Percentiles rank a stretch among this genome's conserved stretches.
Conservation (phyloP, 2,329 filamentous ascomycete species). For the Stagonosporopsis cucurbitacearum region DNA sequence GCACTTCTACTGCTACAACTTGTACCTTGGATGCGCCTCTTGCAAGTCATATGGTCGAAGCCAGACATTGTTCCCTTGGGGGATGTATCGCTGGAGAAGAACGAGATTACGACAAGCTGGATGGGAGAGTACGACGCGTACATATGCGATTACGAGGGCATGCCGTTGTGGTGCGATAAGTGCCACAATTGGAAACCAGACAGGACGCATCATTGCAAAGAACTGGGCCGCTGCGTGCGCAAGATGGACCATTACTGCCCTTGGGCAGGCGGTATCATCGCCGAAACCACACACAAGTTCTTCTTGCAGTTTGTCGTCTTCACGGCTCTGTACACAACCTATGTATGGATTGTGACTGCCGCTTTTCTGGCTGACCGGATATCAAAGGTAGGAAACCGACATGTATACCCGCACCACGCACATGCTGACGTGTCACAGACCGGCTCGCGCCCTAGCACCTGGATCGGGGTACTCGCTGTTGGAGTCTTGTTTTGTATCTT, state of each 20-base stretch:
- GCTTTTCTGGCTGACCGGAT: constrained; percentile 67
- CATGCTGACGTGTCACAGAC: constrained; percentile 19
- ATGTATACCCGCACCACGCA: not conserved
- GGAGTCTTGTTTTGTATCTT: constrained; percentile 81
- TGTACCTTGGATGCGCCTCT: constrained; percentile 72
- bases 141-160: constrained; percentile 79
- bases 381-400: constrained; percentile 49
- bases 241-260: constrained; percentile 98
- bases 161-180: constrained; percentile 81
- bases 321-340: constrained; percentile 69
- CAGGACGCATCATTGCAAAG: constrained; percentile 83
- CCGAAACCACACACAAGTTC: constrained; percentile 86
- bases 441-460: constrained; percentile 46
- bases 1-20: constrained; percentile 72
- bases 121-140: constrained; percentile 88
- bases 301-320: constrained; percentile 89
- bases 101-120: constrained; percentile 34
- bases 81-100: constrained; percentile 35
- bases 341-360: constrained; percentile 68
- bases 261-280: constrained; percentile 92
- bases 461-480: constrained; percentile 71
- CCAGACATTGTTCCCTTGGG: constrained; percentile 77
- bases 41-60: constrained; percentile 70
- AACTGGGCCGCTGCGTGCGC: constrained; percentile 78
- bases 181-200: constrained; percentile 91